Evolutionary conservation across 2,329 filamentous ascomycete species (phyloP), one percentile per base, ranked within the genome.

Genomic region (Nannizzia gypsea): DNA sequence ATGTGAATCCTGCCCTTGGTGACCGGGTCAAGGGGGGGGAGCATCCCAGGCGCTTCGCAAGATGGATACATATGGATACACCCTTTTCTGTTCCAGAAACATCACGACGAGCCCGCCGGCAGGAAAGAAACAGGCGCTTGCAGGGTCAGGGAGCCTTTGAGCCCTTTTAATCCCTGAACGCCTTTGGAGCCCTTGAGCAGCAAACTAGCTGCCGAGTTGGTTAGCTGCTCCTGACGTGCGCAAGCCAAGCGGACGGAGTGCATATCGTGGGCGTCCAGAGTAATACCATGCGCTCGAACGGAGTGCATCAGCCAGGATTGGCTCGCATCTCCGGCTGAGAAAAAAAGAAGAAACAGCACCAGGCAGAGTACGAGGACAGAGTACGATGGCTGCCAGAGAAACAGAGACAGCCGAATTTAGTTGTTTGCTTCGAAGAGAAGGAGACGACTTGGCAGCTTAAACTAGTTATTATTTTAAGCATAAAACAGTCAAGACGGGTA

Each of bases 201-300:
- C 13, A 6, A 11, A 34, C 26, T 31, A 34, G 17, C 24, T 15
- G 50, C 24, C 13, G n/a, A 34, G 24, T 31, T n/a, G 50, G 50
- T 54, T 54, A 54, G 50, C 26, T 54, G 50, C 26, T 54, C 50
- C 50, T 31, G 28, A 54, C 50, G 24, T 54, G 50, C 50, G 50
- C 50, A 31, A 54, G 50, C 50, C 50, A 54, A 54, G 50, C 50
- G 31, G 28, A 28, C 4, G n/a, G 24, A 34, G 50, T 15, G n/a
- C 26, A 20, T 31, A 54, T 36, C 26, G 9, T 28, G n/a, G 48
- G 26, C 11, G 17, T 20, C 17, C 26, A 36, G 9, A 13, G 31
- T 13, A 34, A 34, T 34, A 2, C 11, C 31, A 34, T 34, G 31
- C 31, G 31, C 31, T 34, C 31, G 31, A 9, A 34, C 31, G 31